Evolutionary conservation across 371 early-diverging fungal genomes (phyloP), one percentile per base, ranked within the genome.

Genomic region (Entomophthora muscae): DNA sequence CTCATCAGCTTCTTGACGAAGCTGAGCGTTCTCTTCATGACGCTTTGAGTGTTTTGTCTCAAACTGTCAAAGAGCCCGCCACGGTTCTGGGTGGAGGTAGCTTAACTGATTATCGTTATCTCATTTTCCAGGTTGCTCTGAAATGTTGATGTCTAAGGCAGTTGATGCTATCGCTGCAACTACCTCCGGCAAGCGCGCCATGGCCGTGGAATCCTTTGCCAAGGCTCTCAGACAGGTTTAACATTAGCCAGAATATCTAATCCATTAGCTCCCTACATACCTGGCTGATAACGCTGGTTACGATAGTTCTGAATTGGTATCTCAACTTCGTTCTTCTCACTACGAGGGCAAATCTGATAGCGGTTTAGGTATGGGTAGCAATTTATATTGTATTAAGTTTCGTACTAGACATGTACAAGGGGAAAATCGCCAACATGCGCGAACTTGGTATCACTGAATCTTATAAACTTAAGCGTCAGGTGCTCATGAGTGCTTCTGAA

Each of bases 21-120:
- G 98, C 98, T 42, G 99, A 99, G 79, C 86, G 99, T 64, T 93
- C 95, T 22, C 81, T 99, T 57, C 98, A 99, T 71, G 99, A 99
- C 71, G 99, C 99, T 29, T 84, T 99, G 57, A 92, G 93, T 72
- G 99, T 99, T 7, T 78, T 99, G 52, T 90, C 94, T 59, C 97
- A 95, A 76, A 93, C 94, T 33, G 91, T 95, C 26, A 82, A 81
- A 66, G 93, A 96, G 72, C 92, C 95, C n/a, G 83, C 89, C 61
- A 95, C 95, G 56, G 93, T 97, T 1, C 80, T 92, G 32, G 99
- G 99, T 53, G 99, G 99, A 63, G 99, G 81, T 63, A 63, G 1
- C 17, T 13, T 30, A 17, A 22, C 28, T 54, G n/a, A 55, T 28
- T 22, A 27, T 75, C 26, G 61, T 67, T 7, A 68, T 61, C 55